Evolutionary conservation across 2,329 filamentous ascomycete species (phyloP).

Genomic region (Pestalotiopsis sp.): DNA sequence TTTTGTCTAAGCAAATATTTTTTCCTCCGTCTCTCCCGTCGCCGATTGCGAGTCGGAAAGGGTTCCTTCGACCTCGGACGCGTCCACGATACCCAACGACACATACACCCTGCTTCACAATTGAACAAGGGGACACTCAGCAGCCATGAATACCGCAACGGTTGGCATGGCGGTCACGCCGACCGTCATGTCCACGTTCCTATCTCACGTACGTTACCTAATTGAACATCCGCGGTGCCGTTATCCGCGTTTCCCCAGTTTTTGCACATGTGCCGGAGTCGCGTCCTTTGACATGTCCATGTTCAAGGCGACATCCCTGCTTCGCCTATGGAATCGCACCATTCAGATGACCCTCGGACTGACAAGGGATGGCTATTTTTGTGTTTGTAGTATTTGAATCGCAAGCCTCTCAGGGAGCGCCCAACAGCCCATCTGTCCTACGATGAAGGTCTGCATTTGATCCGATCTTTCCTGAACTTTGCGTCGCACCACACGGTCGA

Average conservation of each 20-base stretch:
- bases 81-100: not conserved
- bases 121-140: not conserved
- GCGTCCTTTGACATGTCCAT: not conserved
- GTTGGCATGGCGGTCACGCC: conserved; percentile 85
- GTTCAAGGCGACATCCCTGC: conserved; percentile 10
- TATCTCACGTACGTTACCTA: conserved; percentile 72
- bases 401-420: conserved; percentile 73
- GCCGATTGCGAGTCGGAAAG: not conserved
- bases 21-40: not conserved
- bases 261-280: not conserved
- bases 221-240: not conserved
- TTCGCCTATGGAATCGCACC: not conserved
- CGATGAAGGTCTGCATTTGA: conserved; percentile 85
- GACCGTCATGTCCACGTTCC: conserved; percentile 81
- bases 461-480: conserved; percentile 83
- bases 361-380: not conserved
- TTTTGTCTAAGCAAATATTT: not conserved
- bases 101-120: not conserved
- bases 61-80: not conserved
- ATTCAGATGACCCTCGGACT: not conserved
- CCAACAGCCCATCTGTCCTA: conserved; percentile 92
- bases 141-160: conserved; percentile 66
- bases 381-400: conserved; percentile 72
- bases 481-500: conserved; percentile 90
- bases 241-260: conserved; percentile 5